Conservation (phyloP, 2,329 filamentous ascomycete species). For the Colletotrichum chlorophyti region DNA sequence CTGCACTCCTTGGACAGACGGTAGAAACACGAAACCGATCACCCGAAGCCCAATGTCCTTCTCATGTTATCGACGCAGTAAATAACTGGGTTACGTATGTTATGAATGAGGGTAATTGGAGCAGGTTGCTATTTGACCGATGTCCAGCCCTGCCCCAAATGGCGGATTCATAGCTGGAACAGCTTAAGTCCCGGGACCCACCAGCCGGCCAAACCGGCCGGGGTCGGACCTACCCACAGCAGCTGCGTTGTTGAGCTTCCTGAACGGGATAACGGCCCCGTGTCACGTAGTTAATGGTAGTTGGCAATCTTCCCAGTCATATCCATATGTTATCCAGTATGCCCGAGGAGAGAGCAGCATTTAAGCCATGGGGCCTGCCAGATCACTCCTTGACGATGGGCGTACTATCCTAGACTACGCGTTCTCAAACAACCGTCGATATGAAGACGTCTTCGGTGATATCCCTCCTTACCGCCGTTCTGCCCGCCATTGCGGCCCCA, state of each 20-base stretch:
- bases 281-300: conserved; percentile 14
- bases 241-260: conserved; percentile 19
- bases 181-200: no score
- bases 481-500: conserved; percentile 14
- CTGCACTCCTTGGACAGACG: no score
- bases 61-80: no score
- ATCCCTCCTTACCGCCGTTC: conserved; percentile 5
- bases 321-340: no score
- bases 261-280: conserved; percentile 12
- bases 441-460: conserved; percentile 12
- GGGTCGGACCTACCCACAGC: conserved; percentile 22
- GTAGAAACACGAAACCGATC: no score
- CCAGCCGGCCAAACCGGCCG: not conserved
- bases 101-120: no score
- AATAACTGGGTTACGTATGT: no score
- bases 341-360: not conserved
- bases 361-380: conserved; percentile 4
- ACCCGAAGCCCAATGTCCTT: no score
- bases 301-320: not conserved
- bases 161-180: no score
- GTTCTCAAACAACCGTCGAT: conserved; percentile 1
- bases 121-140: no score
- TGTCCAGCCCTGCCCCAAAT: no score
- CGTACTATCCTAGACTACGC: no score
- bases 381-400: not conserved